Percentiles rank a stretch among this genome's conserved stretches.
These are phyloP conservation scores for Boletus sp. DNA, from an alignment of 768 basidiomycete genomes.

Conservation along the genomic window DNA sequence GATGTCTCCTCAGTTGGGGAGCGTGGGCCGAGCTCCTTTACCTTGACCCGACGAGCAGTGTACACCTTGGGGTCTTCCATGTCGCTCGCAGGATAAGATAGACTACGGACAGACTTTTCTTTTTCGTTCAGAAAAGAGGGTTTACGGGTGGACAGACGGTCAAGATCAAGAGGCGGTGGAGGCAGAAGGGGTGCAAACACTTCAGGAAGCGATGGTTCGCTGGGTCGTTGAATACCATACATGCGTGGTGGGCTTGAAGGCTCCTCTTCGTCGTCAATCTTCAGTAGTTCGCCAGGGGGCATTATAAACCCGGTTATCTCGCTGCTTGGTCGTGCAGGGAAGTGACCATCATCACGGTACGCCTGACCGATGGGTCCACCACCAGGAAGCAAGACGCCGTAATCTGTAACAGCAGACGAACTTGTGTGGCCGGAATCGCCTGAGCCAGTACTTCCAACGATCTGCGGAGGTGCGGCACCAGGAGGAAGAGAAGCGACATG, in stretches of 20 bases:
- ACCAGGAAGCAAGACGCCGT: slow-evolving; percentile 31
- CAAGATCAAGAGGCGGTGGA: slow-evolving; percentile 37
- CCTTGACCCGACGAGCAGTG: slow-evolving; percentile 38
- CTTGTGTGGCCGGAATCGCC: slow-evolving; percentile 38
- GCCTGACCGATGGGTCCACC: slow-evolving; percentile 34
- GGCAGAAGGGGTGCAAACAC: slow-evolving; percentile 36
- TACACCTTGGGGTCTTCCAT: slow-evolving; percentile 32
- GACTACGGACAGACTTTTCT: slow-evolving; percentile 32
- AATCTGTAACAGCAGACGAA: slow-evolving; percentile 39
- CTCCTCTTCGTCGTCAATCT: slow-evolving; percentile 35
- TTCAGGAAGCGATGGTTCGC: slow-evolving; percentile 26
- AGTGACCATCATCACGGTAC: slow-evolving; percentile 22
- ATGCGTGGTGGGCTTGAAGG: slow-evolving; percentile 26
- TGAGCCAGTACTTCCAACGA: slow-evolving; percentile 40
- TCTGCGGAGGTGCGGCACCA: slow-evolving; percentile 31
- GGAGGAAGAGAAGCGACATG: slow-evolving; percentile 29
- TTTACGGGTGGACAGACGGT: slow-evolving; percentile 25
- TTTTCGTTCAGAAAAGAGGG: slow-evolving; percentile 29
- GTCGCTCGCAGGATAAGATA: slow-evolving; percentile 34
- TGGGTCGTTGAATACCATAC: slow-evolving; percentile 21
- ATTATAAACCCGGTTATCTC: slow-evolving; percentile 35
- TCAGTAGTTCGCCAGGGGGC: slow-evolving; percentile 34
- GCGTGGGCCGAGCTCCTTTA: slow-evolving; percentile 32
- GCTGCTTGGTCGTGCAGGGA: slow-evolving; percentile 29
- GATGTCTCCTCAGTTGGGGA: slow-evolving; percentile 18